Percentiles rank a stretch among this genome's conserved stretches.
Conservation (phyloP, 2,329 filamentous ascomycete genomes). For the Fusarium armeniacum region DNA sequence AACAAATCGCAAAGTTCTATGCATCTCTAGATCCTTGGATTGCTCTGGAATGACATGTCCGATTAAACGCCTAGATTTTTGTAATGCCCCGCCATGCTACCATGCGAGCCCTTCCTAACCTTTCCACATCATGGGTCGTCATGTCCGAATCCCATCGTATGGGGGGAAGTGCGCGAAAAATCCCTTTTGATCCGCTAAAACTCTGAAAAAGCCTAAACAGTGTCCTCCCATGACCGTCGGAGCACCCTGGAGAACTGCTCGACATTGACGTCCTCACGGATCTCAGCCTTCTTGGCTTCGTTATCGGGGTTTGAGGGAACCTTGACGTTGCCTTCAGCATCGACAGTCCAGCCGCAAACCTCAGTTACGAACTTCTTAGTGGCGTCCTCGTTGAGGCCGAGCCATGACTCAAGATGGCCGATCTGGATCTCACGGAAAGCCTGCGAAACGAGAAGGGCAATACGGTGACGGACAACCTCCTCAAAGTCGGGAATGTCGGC, state of each 20-base stretch:
- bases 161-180: slow-evolving; percentile 41
- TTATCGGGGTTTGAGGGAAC: slow-evolving; percentile 96
- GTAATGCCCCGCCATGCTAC: slow-evolving; percentile 51
- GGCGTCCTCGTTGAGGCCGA: slow-evolving; percentile 77
- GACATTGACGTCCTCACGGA: slow-evolving; percentile 93
- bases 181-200: slow-evolving; percentile 38
- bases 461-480: slow-evolving; percentile 90
- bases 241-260: slow-evolving; percentile 87
- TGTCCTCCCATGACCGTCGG: slow-evolving; percentile 86
- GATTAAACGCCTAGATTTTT: slow-evolving; percentile 56
- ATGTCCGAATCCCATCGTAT: slow-evolving; percentile 49
- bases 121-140: slow-evolving; percentile 50
- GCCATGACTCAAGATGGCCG: slow-evolving; percentile 78
- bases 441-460: slow-evolving; percentile 88
- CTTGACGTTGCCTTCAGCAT: slow-evolving; percentile 74
- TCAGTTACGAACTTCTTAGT: slow-evolving; percentile 85
- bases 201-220: slow-evolving; percentile 49
- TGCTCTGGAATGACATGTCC: slow-evolving; percentile 56
- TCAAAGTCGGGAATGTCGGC: slow-evolving; percentile 97
- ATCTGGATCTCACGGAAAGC: slow-evolving; percentile 80
- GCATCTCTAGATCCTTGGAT: slow-evolving; percentile 52
- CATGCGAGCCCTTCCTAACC: slow-evolving; percentile 49
- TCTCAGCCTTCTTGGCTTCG: slow-evolving; percentile 95
- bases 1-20: slow-evolving; percentile 52
- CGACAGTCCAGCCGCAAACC: slow-evolving; percentile 88